Conservation (phyloP, 441 rosid genomes). For the Erysimum cheiri region DNA sequence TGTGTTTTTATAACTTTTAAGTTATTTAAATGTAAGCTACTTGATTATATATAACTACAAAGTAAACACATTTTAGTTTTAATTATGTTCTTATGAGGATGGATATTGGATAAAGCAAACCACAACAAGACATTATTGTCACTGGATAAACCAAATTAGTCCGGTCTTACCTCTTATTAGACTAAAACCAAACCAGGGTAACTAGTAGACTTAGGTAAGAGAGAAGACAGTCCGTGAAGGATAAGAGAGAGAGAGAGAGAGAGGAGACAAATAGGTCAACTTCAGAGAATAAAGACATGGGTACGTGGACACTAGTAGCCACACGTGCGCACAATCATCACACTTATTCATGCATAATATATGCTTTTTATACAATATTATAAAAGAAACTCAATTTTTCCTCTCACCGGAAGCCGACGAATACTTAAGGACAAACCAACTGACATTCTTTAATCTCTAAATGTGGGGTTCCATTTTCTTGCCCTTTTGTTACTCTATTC, state of each 20-base stretch:
- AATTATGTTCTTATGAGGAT: too few relatives aligned
- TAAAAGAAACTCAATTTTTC: neutral
- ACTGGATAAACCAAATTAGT: neutral
- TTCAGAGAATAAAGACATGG: conserved; percentile 55
- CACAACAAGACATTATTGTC: neutral
- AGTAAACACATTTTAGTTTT: too few relatives aligned
- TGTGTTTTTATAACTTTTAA: too few relatives aligned
- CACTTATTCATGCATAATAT: conserved; percentile 25
- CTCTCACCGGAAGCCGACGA: conserved; percentile 38
- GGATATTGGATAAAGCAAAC: too few relatives aligned
- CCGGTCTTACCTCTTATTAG: neutral
- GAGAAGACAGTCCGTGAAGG: conserved; percentile 17
- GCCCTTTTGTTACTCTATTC: conserved; percentile 10
- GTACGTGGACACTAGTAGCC: conserved; percentile 63
- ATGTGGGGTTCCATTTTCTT: conserved; percentile 9
- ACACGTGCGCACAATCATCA: conserved; percentile 78
- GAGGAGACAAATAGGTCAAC: conserved; percentile 45
- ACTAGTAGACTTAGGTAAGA: neutral
- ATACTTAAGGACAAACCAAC: conserved; percentile 42
- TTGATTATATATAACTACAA: too few relatives aligned
- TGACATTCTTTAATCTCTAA: conserved; percentile 40
- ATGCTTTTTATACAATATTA: neutral
- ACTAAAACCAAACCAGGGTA: neutral
- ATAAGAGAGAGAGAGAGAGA: conserved; percentile 31
- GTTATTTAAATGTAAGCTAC: too few relatives aligned